Percentiles rank a stretch among this genome's conserved stretches.
phyloP scores from a whole-genome alignment of 2,329 filamentous ascomycete species.

The Uncinocarpus reesii region DNA sequence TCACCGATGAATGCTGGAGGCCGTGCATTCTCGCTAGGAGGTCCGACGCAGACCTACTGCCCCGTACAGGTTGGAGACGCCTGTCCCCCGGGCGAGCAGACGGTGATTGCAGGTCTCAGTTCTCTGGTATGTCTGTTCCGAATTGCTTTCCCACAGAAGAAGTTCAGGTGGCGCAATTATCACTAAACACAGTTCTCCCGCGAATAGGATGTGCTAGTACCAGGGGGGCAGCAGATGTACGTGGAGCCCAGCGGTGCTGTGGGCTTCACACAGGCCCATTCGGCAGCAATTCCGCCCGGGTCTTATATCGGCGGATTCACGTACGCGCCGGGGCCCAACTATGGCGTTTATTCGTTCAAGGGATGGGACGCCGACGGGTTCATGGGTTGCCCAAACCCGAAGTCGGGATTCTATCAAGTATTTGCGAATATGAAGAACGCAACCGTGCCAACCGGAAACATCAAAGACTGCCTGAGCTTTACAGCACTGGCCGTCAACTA shows the following conservation, averaged over 20 bases:
- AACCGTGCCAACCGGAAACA: constrained; percentile 32
- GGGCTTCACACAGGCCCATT: constrained; percentile 49
- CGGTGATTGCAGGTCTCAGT: constrained; percentile 35
- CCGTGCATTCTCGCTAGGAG: constrained; percentile 43
- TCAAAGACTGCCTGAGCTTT: constrained; percentile 33
- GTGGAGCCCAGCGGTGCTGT: constrained; percentile 46
- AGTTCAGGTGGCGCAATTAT: too few species aligned
- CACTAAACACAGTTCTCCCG: neutral
- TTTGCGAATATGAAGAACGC: constrained; percentile 34
- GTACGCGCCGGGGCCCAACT: constrained; percentile 24
- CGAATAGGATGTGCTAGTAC: constrained; percentile 43
- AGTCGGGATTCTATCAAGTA: constrained; percentile 31
- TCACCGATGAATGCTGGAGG: constrained; percentile 40
- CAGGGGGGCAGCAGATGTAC: constrained; percentile 55
- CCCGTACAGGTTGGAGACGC: constrained; percentile 30
- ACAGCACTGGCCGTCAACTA: constrained; percentile 28
- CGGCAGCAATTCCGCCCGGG: constrained; percentile 42
- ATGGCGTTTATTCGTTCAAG: constrained; percentile 25
- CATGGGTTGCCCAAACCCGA: constrained; percentile 35
- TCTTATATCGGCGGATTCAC: constrained; percentile 44
- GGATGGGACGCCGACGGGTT: constrained; percentile 32
- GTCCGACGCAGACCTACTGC: constrained; percentile 41
- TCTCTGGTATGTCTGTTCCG: constrained; percentile 24
- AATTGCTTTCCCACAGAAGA: constrained; percentile 13
- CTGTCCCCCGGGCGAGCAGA: constrained; percentile 42